Evolutionary conservation across 192 early-diverging fungal genomes (phyloP), one percentile per base, ranked within the genome.

Genomic region (Linnemannia exigua): DNA sequence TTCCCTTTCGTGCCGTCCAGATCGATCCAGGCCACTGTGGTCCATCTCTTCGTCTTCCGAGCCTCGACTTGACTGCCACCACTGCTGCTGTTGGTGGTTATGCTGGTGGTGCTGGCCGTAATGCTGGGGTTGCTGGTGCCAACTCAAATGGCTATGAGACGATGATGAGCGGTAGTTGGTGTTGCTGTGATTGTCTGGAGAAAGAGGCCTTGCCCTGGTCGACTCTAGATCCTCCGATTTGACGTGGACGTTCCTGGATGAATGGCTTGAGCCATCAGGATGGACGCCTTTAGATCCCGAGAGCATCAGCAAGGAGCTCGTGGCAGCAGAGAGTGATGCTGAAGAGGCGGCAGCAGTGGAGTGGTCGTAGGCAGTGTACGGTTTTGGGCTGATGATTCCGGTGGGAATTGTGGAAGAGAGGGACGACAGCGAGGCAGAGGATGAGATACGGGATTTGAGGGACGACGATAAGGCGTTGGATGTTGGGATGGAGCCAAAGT

Each of bases 301-400:
- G 3, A 79, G 41, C 80, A 83, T 82, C 5, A 79, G 67, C 44
- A 83, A 36, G 1, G 86, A 87, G 4, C 80, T 75, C 1, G 80
- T 72, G 50, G 80, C 77, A 36, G 86, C 61, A n/a, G 75, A 78
- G 3, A 74, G 66, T 25, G 79, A 75, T 20, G 52, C 36, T 2
- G 80, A 76, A 5, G 86, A 75, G 1, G 72, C 20, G 1, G 51
- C 67, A 15, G 33, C 46, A 44, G 36, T 44, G 9, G 73, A 72
- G 35, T 52, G 63, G 15, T 52, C 47, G 35, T 70, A 73, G 20
- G 75, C 41, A 63, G 61, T 41, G 20, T 44, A 52, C 3, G 78
- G 70, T 50, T 69, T 76, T 19, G 78, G 46, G 15, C 74, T 67
- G 31, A 84, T 74, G 44, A 86, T 77, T 35, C 19, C 51, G 9